Percentiles rank a stretch among this genome's conserved stretches.
Evolutionary conservation across 2,329 filamentous ascomycete genomes (phyloP).

Genomic region (Talaromyces marneffei): DNA sequence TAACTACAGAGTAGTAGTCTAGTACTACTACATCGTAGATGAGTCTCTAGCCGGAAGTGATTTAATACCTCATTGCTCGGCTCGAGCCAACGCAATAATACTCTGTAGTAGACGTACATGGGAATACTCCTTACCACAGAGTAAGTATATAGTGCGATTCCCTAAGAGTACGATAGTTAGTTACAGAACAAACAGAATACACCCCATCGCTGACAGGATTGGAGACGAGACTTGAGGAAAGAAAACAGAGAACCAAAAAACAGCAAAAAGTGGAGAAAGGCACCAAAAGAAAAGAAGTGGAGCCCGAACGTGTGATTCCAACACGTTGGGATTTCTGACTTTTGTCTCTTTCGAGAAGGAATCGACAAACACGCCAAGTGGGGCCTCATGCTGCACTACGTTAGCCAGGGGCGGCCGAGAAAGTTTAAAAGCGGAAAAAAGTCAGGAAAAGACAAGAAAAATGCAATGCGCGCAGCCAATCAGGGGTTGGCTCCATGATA

Average conservation of each 20-base stretch:
- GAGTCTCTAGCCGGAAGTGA: neutral
- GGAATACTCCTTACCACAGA: too few species aligned
- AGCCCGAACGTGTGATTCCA: slow-evolving; percentile 14
- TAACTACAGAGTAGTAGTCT: too few species aligned
- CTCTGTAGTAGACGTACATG: too few species aligned
- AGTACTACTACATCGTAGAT: neutral
- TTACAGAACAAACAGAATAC: too few species aligned
- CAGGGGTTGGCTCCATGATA: neutral
- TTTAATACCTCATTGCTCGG: neutral
- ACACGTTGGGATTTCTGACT: slow-evolving; percentile 2
- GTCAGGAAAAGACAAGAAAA: neutral
- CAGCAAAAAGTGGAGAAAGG: neutral
- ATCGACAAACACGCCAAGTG: slow-evolving; percentile 3
- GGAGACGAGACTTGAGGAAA: too few species aligned
- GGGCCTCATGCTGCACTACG: neutral
- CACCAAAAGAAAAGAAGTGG: slow-evolving; percentile 10
- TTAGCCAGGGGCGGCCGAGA: slow-evolving; percentile 3
- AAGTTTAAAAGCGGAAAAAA: neutral
- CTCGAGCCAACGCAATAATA: neutral
- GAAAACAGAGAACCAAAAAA: neutral
- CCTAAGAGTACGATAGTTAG: too few species aligned
- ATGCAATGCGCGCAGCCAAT: neutral
- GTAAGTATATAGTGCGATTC: too few species aligned
- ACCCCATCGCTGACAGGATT: too few species aligned
- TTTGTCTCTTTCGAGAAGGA: slow-evolving; percentile 12